phyloP scores from a whole-genome alignment of 768 basidiomycete genomes.

The Lactarius psammicola region DNA sequence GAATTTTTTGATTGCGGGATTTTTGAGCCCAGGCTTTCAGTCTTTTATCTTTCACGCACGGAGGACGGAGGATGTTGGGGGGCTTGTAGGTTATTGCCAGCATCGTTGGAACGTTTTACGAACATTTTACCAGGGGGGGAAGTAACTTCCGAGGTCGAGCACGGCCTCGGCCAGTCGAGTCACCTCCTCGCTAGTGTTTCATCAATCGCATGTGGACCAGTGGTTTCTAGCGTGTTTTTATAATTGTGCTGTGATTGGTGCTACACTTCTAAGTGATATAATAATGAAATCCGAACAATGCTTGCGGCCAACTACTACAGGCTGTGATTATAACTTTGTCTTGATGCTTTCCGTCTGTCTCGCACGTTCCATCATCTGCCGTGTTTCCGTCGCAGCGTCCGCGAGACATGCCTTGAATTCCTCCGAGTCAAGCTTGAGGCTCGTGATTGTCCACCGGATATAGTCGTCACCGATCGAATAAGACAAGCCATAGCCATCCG shows the following conservation, averaged over 20 bases:
- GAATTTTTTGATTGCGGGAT: too few relatives aligned
- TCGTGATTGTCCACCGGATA: constrained; percentile 91
- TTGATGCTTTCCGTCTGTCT: constrained; percentile 3
- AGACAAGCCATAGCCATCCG: constrained; percentile 87
- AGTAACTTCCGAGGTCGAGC: neutral
- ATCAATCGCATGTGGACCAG: neutral
- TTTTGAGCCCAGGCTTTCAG: neutral
- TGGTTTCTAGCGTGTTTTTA: neutral
- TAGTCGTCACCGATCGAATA: constrained; percentile 85
- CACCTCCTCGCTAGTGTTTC: neutral
- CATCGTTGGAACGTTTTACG: too few relatives aligned
- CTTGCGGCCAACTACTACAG: neutral
- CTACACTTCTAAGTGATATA: neutral
- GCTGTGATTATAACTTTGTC: constrained; percentile 2
- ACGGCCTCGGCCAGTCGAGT: neutral
- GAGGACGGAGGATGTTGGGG: neutral
- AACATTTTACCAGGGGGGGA: neutral
- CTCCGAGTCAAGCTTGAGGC: constrained; percentile 52
- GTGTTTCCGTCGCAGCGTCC: constrained; percentile 77
- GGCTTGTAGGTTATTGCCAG: neutral
- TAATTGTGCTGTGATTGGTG: neutral
- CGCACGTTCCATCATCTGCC: constrained; percentile 71
- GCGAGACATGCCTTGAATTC: constrained; percentile 67
- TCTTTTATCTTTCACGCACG: neutral
- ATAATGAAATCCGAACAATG: neutral